A percentile compares a stretch with the other conserved stretches of the same genome.
These are phyloP conservation scores for Combretum micranthum DNA, from an alignment of 345 rosid species.

Conservation along the genomic window DNA sequence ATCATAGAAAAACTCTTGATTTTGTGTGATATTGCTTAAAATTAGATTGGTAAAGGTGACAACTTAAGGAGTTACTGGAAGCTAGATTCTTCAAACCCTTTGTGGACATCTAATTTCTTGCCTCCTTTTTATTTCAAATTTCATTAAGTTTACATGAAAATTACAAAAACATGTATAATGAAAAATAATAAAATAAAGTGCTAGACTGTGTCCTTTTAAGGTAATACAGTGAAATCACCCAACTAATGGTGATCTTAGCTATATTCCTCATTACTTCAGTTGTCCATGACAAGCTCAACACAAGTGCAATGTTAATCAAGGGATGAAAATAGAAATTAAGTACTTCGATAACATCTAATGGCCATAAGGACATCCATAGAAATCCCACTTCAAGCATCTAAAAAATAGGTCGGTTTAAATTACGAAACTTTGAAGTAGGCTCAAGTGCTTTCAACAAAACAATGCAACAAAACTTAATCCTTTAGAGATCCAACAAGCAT, in stretches of 20 bases:
- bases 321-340: constrained; percentile 55
- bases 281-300: constrained; percentile 68
- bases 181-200: no score
- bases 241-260: constrained; percentile 71
- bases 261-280: constrained; percentile 95
- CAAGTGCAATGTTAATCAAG: constrained; percentile 41
- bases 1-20: no score
- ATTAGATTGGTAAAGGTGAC: no score
- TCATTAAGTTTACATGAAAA: no score
- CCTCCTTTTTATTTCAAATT: no score
- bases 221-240: constrained; percentile 72
- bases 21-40: no score
- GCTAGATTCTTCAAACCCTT: no score
- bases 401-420: constrained; percentile 69
- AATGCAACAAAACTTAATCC: constrained; percentile 54
- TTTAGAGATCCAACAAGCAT: constrained; percentile 84
- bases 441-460: constrained; percentile 57
- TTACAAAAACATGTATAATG: no score
- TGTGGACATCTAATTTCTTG: no score
- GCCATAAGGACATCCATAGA: constrained; percentile 98
- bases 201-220: constrained; percentile 90
- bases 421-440: constrained; percentile 66
- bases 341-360: constrained; percentile 80
- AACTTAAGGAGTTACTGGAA: no score
- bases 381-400: constrained; percentile 82